phyloP scores from a whole-genome alignment of 768 basidiomycete genomes.

The Tubosaeta brunneosetosa region DNA sequence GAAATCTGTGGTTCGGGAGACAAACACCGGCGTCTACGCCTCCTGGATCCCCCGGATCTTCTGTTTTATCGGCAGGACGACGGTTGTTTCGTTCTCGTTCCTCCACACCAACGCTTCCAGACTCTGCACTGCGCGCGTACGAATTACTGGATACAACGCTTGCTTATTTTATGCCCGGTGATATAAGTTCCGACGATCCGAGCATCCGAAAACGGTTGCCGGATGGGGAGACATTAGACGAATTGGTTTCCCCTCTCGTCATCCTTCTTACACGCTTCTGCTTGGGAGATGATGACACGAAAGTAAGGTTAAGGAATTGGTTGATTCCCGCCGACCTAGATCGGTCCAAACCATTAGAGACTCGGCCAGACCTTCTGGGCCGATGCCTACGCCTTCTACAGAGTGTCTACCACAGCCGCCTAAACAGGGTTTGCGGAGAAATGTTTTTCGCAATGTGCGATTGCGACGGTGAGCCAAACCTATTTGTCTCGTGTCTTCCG shows the following conservation, averaged over 20 bases:
- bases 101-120: constrained; percentile 28
- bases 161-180: constrained; percentile 62
- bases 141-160: constrained; percentile 62
- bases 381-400: constrained; percentile 72
- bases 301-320: constrained; percentile 56
- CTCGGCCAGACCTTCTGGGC: constrained; percentile 69
- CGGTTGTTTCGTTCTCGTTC: constrained; percentile 35
- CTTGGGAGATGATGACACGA: constrained; percentile 54
- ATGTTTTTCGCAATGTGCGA: constrained; percentile 82
- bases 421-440: constrained; percentile 81
- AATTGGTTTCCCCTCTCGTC: constrained; percentile 69
- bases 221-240: constrained; percentile 62
- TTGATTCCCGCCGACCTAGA: constrained; percentile 79
- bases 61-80: constrained; percentile 27
- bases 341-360: constrained; percentile 70
- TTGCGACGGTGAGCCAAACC: constrained; percentile 50
- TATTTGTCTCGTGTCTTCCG: background rate
- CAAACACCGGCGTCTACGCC: constrained; percentile 32
- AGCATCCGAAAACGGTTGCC: constrained; percentile 45
- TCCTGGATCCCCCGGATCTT: constrained; percentile 35
- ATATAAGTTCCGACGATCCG: constrained; percentile 58
- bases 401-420: constrained; percentile 64
- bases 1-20: constrained; percentile 58
- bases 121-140: constrained; percentile 60
- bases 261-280: constrained; percentile 72